Base-by-base conservation (phyloP, 257 asterid species). In the Euphrasia confusa region DNA sequence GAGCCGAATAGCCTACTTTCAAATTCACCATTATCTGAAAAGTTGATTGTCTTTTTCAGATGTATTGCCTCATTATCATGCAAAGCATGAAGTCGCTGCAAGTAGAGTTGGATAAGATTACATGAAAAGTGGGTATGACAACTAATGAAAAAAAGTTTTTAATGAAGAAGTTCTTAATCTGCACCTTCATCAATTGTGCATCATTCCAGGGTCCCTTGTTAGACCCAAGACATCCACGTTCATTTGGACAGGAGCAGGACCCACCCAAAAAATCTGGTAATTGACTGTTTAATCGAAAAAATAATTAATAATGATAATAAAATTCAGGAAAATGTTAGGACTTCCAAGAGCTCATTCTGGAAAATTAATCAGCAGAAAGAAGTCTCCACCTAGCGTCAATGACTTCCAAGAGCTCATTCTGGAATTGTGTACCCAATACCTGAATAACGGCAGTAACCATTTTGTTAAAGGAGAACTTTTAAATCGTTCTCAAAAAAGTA, bases 191-290 rank as follows among this genome's bases (percentile, higher is more conserved):
- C 61, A 86, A 61, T 49, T 89, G 85, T 61, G 93, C 81, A 78
- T 89, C 83, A 55, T 77, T 84, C 97, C 97, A 92, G 67, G 96
- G 99, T 50, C 99, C 99, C 79, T 79, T 89, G 63, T 85, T 86
- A 37, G 99, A 89, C 72, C 81, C 77, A 64, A 92, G 89, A 72
- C 99, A 92, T 61, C 99, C 99, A 40, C 91, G 96, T 71, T 90
- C 81, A 68, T 77, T 79, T 58, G 81, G 67, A 75, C 99, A 92
- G 13, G 83, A 78, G 79, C 99, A 92, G 71, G 90, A 73, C 72
- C 97, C 99, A 49, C 97, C 99, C 40, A 89, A 84, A 85, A 92
- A 92, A 77, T 89, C 91, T 64, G 99, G 99, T 81, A 92, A 77
- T 78, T 89, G 96, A 76, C 99, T 92, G 84, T 73, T 71, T 48